phyloP scores from a whole-genome alignment of 2,329 filamentous ascomycete species.

The Beauveria pseudobassiana region DNA sequence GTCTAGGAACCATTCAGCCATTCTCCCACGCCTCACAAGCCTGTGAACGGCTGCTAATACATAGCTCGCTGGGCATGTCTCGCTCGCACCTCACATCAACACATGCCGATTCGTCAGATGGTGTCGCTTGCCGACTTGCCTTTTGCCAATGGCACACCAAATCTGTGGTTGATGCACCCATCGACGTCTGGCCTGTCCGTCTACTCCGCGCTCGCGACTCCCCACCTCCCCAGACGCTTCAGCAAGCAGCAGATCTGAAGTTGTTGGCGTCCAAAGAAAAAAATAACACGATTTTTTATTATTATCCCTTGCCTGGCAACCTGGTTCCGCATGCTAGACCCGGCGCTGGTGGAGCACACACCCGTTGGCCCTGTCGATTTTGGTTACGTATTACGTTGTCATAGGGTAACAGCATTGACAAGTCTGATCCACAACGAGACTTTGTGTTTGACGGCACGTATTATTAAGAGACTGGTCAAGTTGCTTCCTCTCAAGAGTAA shows the following conservation, averaged over 20 bases:
- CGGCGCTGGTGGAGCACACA: slow-evolving; percentile 6
- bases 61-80: background rate
- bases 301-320: background rate
- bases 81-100: background rate
- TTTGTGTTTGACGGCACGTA: background rate
- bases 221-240: background rate
- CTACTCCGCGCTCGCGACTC: background rate
- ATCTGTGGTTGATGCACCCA: background rate
- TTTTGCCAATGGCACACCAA: background rate
- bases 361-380: slow-evolving; percentile 7
- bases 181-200: background rate
- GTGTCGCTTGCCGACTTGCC: too few relatives aligned
- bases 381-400: slow-evolving; percentile 21
- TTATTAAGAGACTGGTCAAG: too few relatives aligned
- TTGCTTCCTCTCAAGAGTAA: too few relatives aligned
- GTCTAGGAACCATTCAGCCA: background rate
- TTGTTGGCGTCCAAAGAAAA: background rate
- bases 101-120: background rate
- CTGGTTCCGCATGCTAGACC: background rate
- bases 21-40: background rate
- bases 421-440: background rate
- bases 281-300: background rate
- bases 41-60: background rate
- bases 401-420: slow-evolving; percentile 20
- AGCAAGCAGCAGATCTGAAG: background rate